These are phyloP conservation scores for Karstenula rhodostoma DNA, from an alignment of 2,329 filamentous ascomycete species.

Conservation along the genomic window DNA sequence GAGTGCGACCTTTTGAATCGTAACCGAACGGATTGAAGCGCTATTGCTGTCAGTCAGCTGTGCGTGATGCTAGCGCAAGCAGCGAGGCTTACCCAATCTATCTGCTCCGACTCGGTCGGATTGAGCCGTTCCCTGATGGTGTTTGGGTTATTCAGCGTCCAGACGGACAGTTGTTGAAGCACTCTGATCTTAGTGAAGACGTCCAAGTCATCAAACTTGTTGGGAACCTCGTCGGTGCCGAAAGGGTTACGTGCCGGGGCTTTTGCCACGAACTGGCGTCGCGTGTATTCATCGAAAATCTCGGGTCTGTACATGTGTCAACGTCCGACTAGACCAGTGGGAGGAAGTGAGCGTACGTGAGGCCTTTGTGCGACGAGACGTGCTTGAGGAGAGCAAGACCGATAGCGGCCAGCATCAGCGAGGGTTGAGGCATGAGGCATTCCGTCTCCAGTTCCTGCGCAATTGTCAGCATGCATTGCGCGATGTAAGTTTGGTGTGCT, in stretches of 20 bases:
- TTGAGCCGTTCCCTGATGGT: conserved; percentile 86
- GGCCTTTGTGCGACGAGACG: conserved; percentile 89
- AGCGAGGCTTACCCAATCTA: conserved; percentile 73
- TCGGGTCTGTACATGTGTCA: conserved; percentile 67
- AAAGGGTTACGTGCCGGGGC: conserved; percentile 84
- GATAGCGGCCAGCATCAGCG: conserved; percentile 78
- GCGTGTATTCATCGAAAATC: conserved; percentile 91
- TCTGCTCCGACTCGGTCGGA: conserved; percentile 82
- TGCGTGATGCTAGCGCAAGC: not conserved
- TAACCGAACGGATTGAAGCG: conserved; percentile 84
- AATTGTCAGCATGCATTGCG: conserved; percentile 36
- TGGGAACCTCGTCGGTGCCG: conserved; percentile 75
- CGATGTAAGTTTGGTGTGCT: conserved; percentile 21
- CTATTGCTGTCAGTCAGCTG: conserved; percentile 44
- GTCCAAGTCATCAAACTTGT: conserved; percentile 82
- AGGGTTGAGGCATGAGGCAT: conserved; percentile 78
- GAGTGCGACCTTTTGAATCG: conserved; percentile 85
- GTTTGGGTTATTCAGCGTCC: conserved; percentile 88
- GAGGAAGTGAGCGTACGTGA: conserved; percentile 71
- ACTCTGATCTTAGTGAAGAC: conserved; percentile 82
- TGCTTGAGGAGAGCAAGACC: conserved; percentile 89
- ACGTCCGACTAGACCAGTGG: conserved; percentile 11
- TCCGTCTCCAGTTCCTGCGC: conserved; percentile 84
- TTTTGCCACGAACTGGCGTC: conserved; percentile 86
- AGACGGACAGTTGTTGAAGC: conserved; percentile 86